These are phyloP conservation scores for Neocallimastix lanati DNA, from an alignment of 192 early-diverging fungal genomes.

Conservation along the genomic window DNA sequence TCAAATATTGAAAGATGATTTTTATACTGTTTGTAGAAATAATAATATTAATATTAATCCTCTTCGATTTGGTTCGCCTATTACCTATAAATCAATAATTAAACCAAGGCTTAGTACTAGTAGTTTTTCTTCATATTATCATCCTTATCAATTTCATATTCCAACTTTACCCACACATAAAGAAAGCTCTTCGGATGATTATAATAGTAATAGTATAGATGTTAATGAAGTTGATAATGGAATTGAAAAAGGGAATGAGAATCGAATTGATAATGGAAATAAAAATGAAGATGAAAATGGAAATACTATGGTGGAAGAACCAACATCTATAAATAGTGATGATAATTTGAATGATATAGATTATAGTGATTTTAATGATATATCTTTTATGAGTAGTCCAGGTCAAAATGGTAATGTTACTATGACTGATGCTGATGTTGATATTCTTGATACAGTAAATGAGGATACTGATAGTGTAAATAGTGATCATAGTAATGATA, in stretches of 20 bases:
- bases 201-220: too few species aligned
- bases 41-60: background rate
- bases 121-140: background rate
- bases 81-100: background rate
- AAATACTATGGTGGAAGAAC: background rate
- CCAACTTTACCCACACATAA: background rate
- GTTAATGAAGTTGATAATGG: too few species aligned
- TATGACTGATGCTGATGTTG: background rate
- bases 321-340: background rate
- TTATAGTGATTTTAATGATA: background rate
- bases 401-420: background rate
- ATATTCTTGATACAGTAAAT: background rate
- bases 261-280: too few species aligned
- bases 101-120: background rate
- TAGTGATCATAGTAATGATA: background rate
- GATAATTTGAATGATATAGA: background rate
- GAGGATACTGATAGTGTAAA: background rate
- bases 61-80: background rate
- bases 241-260: too few species aligned
- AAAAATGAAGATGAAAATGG: too few species aligned
- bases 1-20: background rate
- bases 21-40: background rate
- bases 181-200: background rate
- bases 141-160: background rate
- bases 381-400: background rate